These are phyloP conservation scores for Pseudomassariella vexata DNA, from an alignment of 2,329 filamentous ascomycete species.

Conservation along the genomic window DNA sequence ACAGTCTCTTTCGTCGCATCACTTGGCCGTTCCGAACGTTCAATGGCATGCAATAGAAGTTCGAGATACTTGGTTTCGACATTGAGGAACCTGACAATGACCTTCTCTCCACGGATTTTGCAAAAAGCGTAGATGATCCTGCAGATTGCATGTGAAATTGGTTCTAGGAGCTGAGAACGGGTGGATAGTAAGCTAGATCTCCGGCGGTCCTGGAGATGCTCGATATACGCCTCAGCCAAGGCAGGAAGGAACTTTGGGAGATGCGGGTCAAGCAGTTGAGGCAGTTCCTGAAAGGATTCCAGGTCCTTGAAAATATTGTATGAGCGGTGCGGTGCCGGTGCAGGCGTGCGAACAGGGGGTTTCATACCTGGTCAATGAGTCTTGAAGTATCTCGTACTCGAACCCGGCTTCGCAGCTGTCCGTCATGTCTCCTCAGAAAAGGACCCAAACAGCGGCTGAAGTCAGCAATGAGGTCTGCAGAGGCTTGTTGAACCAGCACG, in stretches of 20 bases:
- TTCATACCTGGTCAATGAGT: slow-evolving; percentile 39
- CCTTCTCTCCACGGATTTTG: slow-evolving; percentile 90
- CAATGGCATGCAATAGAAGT: slow-evolving; percentile 68
- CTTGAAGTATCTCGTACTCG: slow-evolving; percentile 42
- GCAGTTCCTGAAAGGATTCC: slow-evolving; percentile 91
- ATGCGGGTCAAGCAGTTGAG: slow-evolving; percentile 84
- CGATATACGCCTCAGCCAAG: slow-evolving; percentile 71
- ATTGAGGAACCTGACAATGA: slow-evolving; percentile 84
- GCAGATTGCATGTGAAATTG: slow-evolving; percentile 67
- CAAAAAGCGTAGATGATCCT: slow-evolving; percentile 82
- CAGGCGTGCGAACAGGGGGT: slow-evolving; percentile 12
- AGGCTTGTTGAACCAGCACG: slow-evolving; percentile 55
- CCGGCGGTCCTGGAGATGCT: slow-evolving; percentile 48
- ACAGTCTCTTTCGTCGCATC: slow-evolving; percentile 8
- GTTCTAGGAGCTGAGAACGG: slow-evolving; percentile 38
- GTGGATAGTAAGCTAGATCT: slow-evolving; percentile 31
- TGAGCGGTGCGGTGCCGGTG: slow-evolving; percentile 14
- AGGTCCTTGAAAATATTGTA: slow-evolving; percentile 43
- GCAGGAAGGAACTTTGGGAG: slow-evolving; percentile 69
- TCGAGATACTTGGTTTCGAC: slow-evolving; percentile 86
- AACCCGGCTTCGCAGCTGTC: slow-evolving; percentile 43
- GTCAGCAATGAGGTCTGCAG: slow-evolving; percentile 52
- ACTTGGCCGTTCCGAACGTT: slow-evolving; percentile 43
- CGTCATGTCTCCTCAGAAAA: slow-evolving; percentile 48
- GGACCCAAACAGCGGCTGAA: slow-evolving; percentile 47